phyloP scores from a whole-genome alignment of 2,329 filamentous ascomycete species.

The Cylindrodendrum hubeiense region DNA sequence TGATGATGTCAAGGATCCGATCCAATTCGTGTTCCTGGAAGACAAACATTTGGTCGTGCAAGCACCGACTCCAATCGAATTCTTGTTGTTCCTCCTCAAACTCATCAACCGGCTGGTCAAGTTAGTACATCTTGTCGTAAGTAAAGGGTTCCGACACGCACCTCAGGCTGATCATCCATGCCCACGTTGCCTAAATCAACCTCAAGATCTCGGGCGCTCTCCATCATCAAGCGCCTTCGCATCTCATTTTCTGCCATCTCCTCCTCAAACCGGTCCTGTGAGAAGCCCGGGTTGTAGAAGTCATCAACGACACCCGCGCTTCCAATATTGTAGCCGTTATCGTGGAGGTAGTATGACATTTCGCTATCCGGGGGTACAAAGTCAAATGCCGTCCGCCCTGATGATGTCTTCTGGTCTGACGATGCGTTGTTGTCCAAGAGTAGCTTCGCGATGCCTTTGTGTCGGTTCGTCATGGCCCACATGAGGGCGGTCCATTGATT shows the following conservation, averaged over 20 bases:
- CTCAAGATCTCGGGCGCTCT: slow-evolving; percentile 95
- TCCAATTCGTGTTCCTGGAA: slow-evolving; percentile 96
- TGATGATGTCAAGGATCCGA: slow-evolving; percentile 92
- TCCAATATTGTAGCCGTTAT: slow-evolving; percentile 92
- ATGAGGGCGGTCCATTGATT: slow-evolving; percentile 98
- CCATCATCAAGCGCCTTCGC: slow-evolving; percentile 98
- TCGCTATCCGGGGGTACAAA: slow-evolving; percentile 97
- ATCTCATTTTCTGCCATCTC: slow-evolving; percentile 97
- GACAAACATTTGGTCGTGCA: slow-evolving; percentile 99
- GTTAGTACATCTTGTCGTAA: slow-evolving; percentile 8
- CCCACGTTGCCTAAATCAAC: slow-evolving; percentile 96
- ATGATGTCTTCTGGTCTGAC: slow-evolving; percentile 95
- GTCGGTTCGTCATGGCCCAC: slow-evolving; percentile 99
- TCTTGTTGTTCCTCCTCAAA: slow-evolving; percentile 91
- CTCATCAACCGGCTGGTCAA: slow-evolving; percentile 76
- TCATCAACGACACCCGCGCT: slow-evolving; percentile 85
- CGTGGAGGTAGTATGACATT: slow-evolving; percentile 94
- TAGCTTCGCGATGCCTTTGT: slow-evolving; percentile 95
- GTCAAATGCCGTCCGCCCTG: slow-evolving; percentile 93
- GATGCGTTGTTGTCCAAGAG: slow-evolving; percentile 94
- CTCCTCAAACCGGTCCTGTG: slow-evolving; percentile 94
- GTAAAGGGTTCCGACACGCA: slow-evolving; percentile 53
- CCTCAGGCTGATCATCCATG: slow-evolving; percentile 94
- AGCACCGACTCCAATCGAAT: slow-evolving; percentile 93
- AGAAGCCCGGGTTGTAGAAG: slow-evolving; percentile 93